Percentiles rank a stretch among this genome's conserved stretches.
phyloP scores from a whole-genome alignment of 2,329 filamentous ascomycete genomes.

The Pyricularia grisea region DNA sequence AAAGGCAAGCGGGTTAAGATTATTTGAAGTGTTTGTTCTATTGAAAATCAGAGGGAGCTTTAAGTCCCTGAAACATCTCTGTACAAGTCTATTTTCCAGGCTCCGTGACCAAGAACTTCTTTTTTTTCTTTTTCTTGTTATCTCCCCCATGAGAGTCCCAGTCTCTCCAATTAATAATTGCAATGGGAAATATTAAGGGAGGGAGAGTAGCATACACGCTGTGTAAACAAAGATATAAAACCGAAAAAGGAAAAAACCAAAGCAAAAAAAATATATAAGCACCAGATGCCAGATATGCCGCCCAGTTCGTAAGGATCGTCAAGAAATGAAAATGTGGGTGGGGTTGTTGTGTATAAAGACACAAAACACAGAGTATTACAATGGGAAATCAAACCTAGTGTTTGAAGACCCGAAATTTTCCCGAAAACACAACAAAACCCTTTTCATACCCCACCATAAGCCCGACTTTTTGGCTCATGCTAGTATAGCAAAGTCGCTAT shows the following conservation, averaged over 20 bases:
- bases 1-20: not conserved
- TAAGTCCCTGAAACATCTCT: not conserved
- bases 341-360: not conserved
- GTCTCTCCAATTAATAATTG: not conserved
- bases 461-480: not conserved
- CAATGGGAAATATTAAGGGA: not conserved
- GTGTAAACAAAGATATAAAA: not conserved
- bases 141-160: not conserved
- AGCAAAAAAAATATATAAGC: not conserved
- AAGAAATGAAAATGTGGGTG: constrained; percentile 10
- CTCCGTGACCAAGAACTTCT: not conserved
- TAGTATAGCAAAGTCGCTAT: constrained; percentile 36
- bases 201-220: constrained; percentile 3
- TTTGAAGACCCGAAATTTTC: not conserved
- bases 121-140: not conserved
- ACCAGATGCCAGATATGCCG: not conserved
- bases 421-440: not conserved
- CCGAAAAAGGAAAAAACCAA: not conserved
- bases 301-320: constrained; percentile 7
- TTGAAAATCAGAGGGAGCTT: not conserved
- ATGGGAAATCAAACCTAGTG: not conserved
- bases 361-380: not conserved
- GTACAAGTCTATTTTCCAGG: not conserved
- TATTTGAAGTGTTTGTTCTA: not conserved
- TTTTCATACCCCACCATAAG: not conserved